phyloP scores from a whole-genome alignment of 352 stramenopile genomes.

The Pseudoperonospora humuli region DNA sequence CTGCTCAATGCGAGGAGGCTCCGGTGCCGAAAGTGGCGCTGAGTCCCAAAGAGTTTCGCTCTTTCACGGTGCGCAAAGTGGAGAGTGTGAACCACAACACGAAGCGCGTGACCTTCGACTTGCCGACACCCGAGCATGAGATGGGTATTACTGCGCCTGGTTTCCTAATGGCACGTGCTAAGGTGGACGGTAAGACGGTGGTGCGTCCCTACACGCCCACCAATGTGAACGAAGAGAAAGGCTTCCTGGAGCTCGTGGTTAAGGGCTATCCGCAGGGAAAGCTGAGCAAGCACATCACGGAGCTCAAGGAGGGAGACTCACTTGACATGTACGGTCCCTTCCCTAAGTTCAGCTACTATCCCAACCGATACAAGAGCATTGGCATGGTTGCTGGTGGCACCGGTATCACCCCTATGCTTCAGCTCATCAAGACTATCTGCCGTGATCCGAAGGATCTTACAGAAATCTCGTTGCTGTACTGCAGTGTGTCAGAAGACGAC shows the following conservation, averaged over 20 bases:
- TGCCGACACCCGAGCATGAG: conserved; percentile 46
- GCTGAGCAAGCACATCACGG: conserved; percentile 82
- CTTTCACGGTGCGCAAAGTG: conserved; percentile 68
- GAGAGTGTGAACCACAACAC: conserved; percentile 70
- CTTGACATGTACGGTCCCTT: conserved; percentile 90
- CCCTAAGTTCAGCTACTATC: conserved; percentile 75
- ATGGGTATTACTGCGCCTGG: conserved; percentile 59
- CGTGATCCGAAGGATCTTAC: conserved; percentile 78
- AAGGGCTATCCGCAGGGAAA: conserved; percentile 84
- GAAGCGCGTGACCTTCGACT: conserved; percentile 66
- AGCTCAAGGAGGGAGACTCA: conserved; percentile 74
- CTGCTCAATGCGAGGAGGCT: conserved; percentile 15
- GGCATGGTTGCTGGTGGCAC: conserved; percentile 87
- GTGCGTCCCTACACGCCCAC: conserved; percentile 85
- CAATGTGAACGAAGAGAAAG: conserved; percentile 78
- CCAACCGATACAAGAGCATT: conserved; percentile 87
- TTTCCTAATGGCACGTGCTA: conserved; percentile 56
- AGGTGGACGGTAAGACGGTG: conserved; percentile 68
- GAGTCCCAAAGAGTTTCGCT: conserved; percentile 51
- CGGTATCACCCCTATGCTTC: conserved; percentile 87
- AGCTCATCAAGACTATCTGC: conserved; percentile 80
- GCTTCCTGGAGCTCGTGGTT: conserved; percentile 83
- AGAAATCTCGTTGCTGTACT: conserved; percentile 80
- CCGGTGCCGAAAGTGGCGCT: conserved; percentile 44
- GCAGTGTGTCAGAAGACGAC: conserved; percentile 79